phyloP scores from a whole-genome alignment of 306 rosid species.

The Fagus sylvatica region DNA sequence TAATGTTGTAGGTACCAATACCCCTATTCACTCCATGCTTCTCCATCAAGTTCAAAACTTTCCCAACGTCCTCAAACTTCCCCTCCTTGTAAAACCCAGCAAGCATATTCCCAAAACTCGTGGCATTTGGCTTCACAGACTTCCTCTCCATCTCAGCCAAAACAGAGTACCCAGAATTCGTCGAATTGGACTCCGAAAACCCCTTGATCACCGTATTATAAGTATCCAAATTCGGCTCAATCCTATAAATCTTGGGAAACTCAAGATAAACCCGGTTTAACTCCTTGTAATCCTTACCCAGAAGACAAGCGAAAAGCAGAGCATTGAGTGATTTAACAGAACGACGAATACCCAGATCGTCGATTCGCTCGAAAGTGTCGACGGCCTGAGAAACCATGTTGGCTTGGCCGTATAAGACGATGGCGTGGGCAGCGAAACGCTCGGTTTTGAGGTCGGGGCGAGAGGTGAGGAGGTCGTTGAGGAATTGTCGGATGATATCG shows the following conservation, averaged over 20 bases:
- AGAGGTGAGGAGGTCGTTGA: conserved; percentile 49
- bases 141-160: conserved; percentile 77
- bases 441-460: conserved; percentile 67
- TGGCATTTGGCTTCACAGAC: conserved; percentile 44
- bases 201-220: conserved; percentile 62
- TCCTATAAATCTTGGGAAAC: conserved; percentile 55
- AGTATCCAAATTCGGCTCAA: conserved; percentile 59
- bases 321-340: conserved; percentile 67
- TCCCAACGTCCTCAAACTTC: conserved; percentile 69
- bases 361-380: conserved; percentile 47
- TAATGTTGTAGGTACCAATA: conserved; percentile 59
- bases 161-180: conserved; percentile 56
- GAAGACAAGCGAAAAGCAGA: conserved; percentile 51
- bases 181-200: conserved; percentile 61
- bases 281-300: conserved; percentile 62
- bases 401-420: conserved; percentile 78
- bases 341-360: conserved; percentile 37
- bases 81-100: conserved; percentile 67
- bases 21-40: conserved; percentile 36
- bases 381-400: conserved; percentile 64
- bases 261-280: conserved; percentile 55
- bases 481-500: conserved; percentile 52
- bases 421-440: conserved; percentile 60
- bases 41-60: conserved; percentile 62
- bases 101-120: conserved; percentile 40